Evolutionary conservation across 805 yeast genomes (phyloP).

Genomic region (Pichia occidentalis): DNA sequence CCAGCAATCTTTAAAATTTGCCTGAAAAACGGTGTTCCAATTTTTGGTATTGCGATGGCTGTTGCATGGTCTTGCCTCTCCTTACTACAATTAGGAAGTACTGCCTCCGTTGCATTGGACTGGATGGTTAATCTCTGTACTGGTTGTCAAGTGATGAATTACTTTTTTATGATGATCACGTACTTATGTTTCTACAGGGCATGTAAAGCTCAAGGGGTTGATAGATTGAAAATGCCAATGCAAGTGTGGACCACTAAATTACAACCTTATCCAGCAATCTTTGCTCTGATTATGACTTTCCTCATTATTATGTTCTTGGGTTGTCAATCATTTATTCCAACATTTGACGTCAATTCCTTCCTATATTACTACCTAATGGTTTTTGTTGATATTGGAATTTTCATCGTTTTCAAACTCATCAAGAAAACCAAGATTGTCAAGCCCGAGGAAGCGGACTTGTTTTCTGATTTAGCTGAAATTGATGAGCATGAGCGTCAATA

Average conservation of each 20-base stretch:
- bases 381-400: conserved; percentile 34
- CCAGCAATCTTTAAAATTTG: conserved; percentile 61
- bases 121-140: conserved; percentile 30
- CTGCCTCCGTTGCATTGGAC: conserved; percentile 26
- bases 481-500: conserved; percentile 41
- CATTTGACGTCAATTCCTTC: conserved; percentile 35
- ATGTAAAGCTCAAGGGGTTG: conserved; percentile 47
- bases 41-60: conserved; percentile 34
- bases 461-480: conserved; percentile 39
- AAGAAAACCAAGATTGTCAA: conserved; percentile 34
- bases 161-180: conserved; percentile 35
- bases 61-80: conserved; percentile 23
- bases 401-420: conserved; percentile 32
- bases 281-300: conserved; percentile 27
- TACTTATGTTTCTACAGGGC: conserved; percentile 61
- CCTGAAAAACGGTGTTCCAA: conserved; percentile 51
- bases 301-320: conserved; percentile 35
- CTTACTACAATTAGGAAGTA: conserved; percentile 31
- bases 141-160: conserved; percentile 26
- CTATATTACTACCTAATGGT: conserved; percentile 39
- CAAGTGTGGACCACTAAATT: conserved; percentile 43
- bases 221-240: conserved; percentile 39
- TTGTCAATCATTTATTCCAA: conserved; percentile 34
- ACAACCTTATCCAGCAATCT: conserved; percentile 29
- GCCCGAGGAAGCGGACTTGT: conserved; percentile 41